A percentile compares a stretch with the other conserved stretches of the same genome.
These are phyloP conservation scores for Halteria grandinella DNA, from an alignment of 73 alveolate genomes.

Conservation along the genomic window DNA sequence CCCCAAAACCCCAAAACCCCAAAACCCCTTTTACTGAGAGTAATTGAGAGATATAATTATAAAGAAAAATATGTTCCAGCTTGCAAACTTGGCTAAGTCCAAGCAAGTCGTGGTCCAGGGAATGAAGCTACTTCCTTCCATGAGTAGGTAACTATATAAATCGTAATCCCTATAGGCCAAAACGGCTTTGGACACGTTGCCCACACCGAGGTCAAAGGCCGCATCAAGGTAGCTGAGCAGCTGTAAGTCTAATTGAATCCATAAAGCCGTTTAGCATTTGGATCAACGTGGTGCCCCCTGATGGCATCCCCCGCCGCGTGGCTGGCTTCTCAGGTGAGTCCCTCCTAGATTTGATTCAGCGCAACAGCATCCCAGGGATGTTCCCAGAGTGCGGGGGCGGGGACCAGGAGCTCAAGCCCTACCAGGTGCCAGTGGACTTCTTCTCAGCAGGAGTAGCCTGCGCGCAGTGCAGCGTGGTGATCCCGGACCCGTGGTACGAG, in stretches of 20 bases:
- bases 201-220: neutral
- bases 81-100: slow-evolving; percentile 7
- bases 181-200: neutral
- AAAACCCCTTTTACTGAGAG: neutral
- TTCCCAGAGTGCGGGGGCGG: slow-evolving; percentile 47
- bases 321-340: slow-evolving; percentile 35
- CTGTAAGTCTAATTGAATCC: neutral
- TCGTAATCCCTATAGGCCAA: neutral
- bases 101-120: neutral
- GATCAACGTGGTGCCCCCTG: slow-evolving; percentile 41
- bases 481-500: slow-evolving; percentile 33
- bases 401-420: slow-evolving; percentile 10
- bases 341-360: slow-evolving; percentile 4
- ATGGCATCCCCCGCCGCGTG: slow-evolving; percentile 35
- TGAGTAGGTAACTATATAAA: neutral
- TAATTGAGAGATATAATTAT: neutral
- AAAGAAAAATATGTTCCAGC: slow-evolving; percentile 29
- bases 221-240: slow-evolving; percentile 24
- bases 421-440: slow-evolving; percentile 25
- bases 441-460: slow-evolving; percentile 19
- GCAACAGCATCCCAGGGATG: slow-evolving; percentile 19
- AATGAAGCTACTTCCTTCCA: neutral
- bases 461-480: slow-evolving; percentile 20
- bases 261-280: neutral
- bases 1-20: too few species aligned